Percentiles rank a stretch among this genome's conserved stretches.
phyloP scores from a whole-genome alignment of 139 green algal genomes.

The Chlorella sp. region DNA sequence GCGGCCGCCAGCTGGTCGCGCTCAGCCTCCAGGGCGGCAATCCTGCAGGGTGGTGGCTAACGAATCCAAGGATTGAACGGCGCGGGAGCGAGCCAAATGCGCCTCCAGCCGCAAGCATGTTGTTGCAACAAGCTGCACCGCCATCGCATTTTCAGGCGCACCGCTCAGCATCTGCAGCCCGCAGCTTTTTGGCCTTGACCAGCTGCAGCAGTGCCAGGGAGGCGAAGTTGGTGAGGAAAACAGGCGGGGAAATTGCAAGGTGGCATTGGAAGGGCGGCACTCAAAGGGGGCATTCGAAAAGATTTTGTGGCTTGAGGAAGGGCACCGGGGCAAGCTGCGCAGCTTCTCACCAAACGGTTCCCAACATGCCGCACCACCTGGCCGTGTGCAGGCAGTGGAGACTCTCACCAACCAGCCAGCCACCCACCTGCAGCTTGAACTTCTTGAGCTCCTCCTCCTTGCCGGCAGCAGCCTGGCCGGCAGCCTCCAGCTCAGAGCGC shows the following conservation, averaged over 20 bases:
- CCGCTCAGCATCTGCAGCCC: constrained; percentile 19
- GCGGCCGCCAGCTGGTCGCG: not conserved
- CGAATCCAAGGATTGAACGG: too few relatives aligned
- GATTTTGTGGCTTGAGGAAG: too few relatives aligned
- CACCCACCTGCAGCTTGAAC: constrained; percentile 36
- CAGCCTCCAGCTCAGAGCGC: not conserved
- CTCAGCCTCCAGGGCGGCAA: constrained; percentile 21
- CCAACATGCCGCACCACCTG: too few relatives aligned
- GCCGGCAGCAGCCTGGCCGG: not conserved
- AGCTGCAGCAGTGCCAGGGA: not conserved
- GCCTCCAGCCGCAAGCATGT: too few relatives aligned
- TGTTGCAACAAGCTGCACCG: not conserved
- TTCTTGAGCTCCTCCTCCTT: constrained; percentile 31
- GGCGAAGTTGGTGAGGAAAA: not conserved
- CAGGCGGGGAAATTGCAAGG: too few relatives aligned
- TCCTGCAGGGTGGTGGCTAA: not conserved
- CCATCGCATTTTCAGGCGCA: not conserved
- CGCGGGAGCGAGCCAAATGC: not conserved
- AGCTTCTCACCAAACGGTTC: too few relatives aligned
- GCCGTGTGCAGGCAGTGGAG: too few relatives aligned
- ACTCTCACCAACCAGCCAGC: too few relatives aligned
- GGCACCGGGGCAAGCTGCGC: too few relatives aligned
- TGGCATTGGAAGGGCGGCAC: too few relatives aligned
- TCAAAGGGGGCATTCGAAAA: too few relatives aligned
- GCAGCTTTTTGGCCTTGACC: constrained; percentile 42